A percentile compares a stretch with the other conserved stretches of the same genome.
Evolutionary conservation across 108 stramenopile genomes (phyloP).

Genomic region (Licmophora abbreviata): DNA sequence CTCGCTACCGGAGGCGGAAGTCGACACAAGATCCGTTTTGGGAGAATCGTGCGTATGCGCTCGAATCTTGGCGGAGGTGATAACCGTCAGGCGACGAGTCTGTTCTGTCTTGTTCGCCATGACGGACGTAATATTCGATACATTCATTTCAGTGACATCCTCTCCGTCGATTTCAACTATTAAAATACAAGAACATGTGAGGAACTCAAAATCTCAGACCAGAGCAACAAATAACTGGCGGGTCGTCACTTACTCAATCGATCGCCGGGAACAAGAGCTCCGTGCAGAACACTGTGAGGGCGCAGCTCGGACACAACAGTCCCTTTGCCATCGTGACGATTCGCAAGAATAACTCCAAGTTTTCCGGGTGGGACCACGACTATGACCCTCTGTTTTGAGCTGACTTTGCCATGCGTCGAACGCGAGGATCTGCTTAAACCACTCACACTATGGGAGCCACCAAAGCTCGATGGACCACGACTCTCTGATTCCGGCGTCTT

Average conservation of each 20-base stretch:
- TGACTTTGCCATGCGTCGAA: background rate
- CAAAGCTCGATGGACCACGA: background rate
- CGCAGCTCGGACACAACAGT: slow-evolving; percentile 34
- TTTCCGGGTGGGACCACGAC: slow-evolving; percentile 57
- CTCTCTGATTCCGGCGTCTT: background rate
- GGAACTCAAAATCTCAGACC: background rate
- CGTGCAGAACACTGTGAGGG: slow-evolving; percentile 14
- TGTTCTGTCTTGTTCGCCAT: slow-evolving; percentile 30
- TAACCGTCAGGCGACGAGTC: slow-evolving; percentile 38
- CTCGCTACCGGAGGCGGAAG: too few relatives aligned
- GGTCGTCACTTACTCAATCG: slow-evolving; percentile 9
- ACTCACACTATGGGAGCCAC: background rate
- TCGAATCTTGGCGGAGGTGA: slow-evolving; percentile 14
- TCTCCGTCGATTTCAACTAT: slow-evolving; percentile 39
- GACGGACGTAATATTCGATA: slow-evolving; percentile 50
- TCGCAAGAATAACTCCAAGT: slow-evolving; percentile 63
- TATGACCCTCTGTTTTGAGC: slow-evolving; percentile 3
- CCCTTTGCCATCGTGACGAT: slow-evolving; percentile 40
- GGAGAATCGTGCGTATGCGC: too few relatives aligned
- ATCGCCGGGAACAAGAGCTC: slow-evolving; percentile 31
- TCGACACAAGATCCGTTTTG: too few relatives aligned
- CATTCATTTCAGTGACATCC: slow-evolving; percentile 46
- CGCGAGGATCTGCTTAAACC: slow-evolving; percentile 1
- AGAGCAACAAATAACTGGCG: background rate
- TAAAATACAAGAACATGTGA: background rate